Evolutionary conservation across 2,329 filamentous ascomycete genomes (phyloP), one percentile per base, ranked within the genome.

Genomic region (Epicoccum nigrum): DNA sequence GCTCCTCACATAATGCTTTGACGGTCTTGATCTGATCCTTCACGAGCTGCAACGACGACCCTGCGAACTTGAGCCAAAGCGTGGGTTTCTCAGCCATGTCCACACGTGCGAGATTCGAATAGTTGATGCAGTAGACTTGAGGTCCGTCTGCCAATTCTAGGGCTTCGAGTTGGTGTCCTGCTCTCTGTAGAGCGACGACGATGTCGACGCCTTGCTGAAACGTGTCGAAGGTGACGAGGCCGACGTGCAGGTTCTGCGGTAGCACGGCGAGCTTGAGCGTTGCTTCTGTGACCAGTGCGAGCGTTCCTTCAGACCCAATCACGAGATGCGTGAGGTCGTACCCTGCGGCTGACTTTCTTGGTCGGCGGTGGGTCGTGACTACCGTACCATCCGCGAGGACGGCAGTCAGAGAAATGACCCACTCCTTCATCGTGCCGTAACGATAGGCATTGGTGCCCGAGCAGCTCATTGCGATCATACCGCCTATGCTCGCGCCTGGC

Each of bases 341-440:
- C 12, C 92, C 92, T 19, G 92, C 92, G 48, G 87, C 90, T 64
- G 88, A 92, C 79, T 96, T 97, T 56, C 91, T 83, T 3, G 92
- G 91, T 34, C 92, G 83, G 71, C 94, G 89, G 54, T 89, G 83
- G 11, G 92, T 97, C 78, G 90, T 93, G 73, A 97, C 84, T 30
- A 96, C 75, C 1, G 89, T 93, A 33, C 92, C 92, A 72, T 96
- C 91, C 9, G 92, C 91, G 62, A 96, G 81, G 9, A 96, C 92
- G 2, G 92, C 88, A 0, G 91, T 96, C 58, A 96, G 74, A 43
- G 84, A 88, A 12, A 96, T 77, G 13, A 96, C 91, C 89, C 91
- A 96, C 68, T 95, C 90, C 55, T 89, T 86, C 90, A 96, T 96
- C 2, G 92, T 96, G 54, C 92, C 92, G 71, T 96, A 96, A 47